Evolutionary conservation across 345 rosid genomes (phyloP).

Genomic region (Fremontodendron californicum): DNA sequence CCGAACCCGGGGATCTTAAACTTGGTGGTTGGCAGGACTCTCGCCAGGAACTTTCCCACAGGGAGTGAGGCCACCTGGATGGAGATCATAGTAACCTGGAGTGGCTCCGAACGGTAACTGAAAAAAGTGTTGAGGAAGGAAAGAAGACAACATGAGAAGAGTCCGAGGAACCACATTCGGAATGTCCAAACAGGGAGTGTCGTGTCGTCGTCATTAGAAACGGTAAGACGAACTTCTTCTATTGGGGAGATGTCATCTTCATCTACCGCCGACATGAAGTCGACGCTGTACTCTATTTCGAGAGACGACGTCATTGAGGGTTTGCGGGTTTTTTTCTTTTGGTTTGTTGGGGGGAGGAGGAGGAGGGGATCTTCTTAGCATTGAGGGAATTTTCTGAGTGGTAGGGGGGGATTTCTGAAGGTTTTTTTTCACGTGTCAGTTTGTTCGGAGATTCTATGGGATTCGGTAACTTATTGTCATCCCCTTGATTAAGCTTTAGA

Average conservation of each 20-base stretch:
- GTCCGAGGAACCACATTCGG: conserved; percentile 54
- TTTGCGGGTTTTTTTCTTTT: not conserved
- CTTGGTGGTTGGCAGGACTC: conserved; percentile 32
- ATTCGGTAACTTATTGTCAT: not conserved
- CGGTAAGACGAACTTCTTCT: conserved; percentile 58
- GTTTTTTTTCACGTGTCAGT: not conserved
- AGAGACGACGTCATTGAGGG: not conserved
- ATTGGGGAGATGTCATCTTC: conserved; percentile 48
- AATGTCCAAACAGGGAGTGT: conserved; percentile 55
- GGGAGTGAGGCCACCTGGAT: conserved; percentile 55
- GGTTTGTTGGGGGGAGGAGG: too few relatives aligned
- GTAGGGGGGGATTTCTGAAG: not conserved
- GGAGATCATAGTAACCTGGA: conserved; percentile 45
- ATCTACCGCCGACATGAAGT: not conserved
- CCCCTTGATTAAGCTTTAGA: too few relatives aligned
- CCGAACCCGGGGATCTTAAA: conserved; percentile 31
- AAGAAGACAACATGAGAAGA: conserved; percentile 45
- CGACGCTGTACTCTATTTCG: not conserved
- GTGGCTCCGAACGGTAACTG: conserved; percentile 53
- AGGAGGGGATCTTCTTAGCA: not conserved
- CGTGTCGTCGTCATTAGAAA: conserved; percentile 42
- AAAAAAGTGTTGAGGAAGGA: conserved; percentile 65
- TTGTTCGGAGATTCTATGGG: not conserved
- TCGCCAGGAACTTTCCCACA: conserved; percentile 42
- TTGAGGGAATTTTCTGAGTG: not conserved